Evolutionary conservation across 306 rosid genomes (phyloP), one percentile per base, ranked within the genome.

Genomic region (Quercus cerris): DNA sequence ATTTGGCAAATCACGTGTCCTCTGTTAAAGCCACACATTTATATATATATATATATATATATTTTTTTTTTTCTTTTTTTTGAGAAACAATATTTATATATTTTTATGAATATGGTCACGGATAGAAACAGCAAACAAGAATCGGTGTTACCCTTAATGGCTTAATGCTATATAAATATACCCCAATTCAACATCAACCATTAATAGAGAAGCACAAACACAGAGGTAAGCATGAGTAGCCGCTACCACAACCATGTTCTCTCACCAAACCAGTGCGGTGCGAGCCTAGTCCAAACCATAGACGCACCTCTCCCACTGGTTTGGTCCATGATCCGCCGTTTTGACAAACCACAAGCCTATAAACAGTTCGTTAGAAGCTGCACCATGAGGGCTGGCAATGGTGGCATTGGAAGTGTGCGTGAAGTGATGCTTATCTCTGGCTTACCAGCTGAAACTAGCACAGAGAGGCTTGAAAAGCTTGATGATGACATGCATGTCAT

Each of bases 241-340:
- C 80, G 55, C 55, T 67, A 86, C 80, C 97, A 93, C 67, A 33
- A 2, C 49, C 75, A 72, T 0, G 30, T 41, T 19, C 80, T 85
- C 69, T 54, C 73, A 9, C 27, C 86, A 0, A 88, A 83, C 77
- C 94, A 88, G 85, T 93, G 97, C 77, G 77, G 90, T 57, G 85
- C 92, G 0, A 66, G 61, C 67, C 84, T 85, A 27, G 81, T 90
- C 58, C 93, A 87, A 72, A 51, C 69, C 76, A 83, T 89, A 23
- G 81, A 85, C 10, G 93, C 94, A 9, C 94, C 97, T 1, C 81
- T 90, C 6, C 75, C 81, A 13, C 28, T 79, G 19, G 94, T 91
- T 0, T 89, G 93, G 98, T 84, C 94, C 76, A 41, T 91, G 14
- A 81, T 91, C 19, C 83, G 92, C 71, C 88, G 83, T 20, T 93